Percentiles rank a stretch among this genome's conserved stretches.
Conservation (phyloP, 305 asterid genomes). For the Solanum aculeatissimum region DNA sequence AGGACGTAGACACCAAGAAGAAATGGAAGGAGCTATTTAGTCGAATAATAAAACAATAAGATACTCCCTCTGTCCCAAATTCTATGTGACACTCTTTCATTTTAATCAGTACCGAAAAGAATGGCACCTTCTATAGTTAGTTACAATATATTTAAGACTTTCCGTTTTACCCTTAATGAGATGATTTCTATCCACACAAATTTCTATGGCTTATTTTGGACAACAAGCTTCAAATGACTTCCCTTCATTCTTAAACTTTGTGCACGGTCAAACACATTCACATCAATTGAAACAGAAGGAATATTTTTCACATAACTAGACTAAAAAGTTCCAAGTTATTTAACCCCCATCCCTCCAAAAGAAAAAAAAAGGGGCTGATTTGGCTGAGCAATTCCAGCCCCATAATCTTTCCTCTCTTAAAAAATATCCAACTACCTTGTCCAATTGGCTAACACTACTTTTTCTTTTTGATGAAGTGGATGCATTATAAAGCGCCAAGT, state of each 20-base stretch:
- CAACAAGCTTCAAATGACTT: not conserved
- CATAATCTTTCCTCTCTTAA: not conserved
- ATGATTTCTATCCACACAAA: not conserved
- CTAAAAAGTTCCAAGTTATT: not conserved
- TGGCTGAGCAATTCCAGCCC: not conserved
- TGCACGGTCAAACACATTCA: not conserved
- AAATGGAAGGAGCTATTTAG: not conserved
- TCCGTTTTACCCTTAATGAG: not conserved
- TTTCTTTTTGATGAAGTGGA: not conserved
- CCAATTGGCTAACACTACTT: not conserved
- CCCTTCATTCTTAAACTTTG: not conserved
- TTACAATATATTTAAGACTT: not conserved
- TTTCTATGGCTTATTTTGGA: not conserved
- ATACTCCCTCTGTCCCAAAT: not conserved
- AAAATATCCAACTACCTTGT: not conserved
- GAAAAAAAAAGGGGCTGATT: not conserved
- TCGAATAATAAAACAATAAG: not conserved
- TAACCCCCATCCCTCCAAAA: not conserved
- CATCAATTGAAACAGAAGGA: not conserved
- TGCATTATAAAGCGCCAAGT: not conserved
- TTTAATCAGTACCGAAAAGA: not conserved
- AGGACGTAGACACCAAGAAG: not conserved
- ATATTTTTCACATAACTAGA: not conserved
- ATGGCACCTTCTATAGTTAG: not conserved
- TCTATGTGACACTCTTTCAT: not conserved